phyloP scores from a whole-genome alignment of 345 rosid species.

The Viola odorata region DNA sequence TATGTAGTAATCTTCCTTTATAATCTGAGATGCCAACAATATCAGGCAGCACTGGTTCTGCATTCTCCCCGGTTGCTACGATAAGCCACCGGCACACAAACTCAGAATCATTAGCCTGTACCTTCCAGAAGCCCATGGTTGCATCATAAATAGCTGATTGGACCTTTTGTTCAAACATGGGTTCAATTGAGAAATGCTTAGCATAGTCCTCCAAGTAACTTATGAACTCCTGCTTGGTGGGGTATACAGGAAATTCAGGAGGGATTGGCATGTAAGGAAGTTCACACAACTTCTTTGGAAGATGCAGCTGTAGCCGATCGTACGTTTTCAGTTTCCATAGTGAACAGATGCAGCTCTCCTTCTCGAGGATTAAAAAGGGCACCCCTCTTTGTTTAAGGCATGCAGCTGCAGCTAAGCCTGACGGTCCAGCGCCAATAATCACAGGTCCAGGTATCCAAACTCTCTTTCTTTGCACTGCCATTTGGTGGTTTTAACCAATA shows the following conservation, averaged over 20 bases:
- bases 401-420: conserved; percentile 34
- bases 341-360: conserved; percentile 26
- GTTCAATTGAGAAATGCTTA: conserved; percentile 18
- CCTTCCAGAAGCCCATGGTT: conserved; percentile 26
- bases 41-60: conserved; percentile 67
- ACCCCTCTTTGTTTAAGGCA: conserved; percentile 24
- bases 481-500: too few species aligned
- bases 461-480: neutral
- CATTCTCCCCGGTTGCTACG: conserved; percentile 84
- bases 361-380: conserved; percentile 28
- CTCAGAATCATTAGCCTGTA: conserved; percentile 12
- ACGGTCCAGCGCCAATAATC: conserved; percentile 36
- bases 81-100: conserved; percentile 54
- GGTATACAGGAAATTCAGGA: conserved; percentile 26
- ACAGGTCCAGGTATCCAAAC: conserved; percentile 25
- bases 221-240: conserved; percentile 29
- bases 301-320: conserved; percentile 35
- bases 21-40: conserved; percentile 37
- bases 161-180: conserved; percentile 23
- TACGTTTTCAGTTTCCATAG: conserved; percentile 36
- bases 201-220: conserved; percentile 34
- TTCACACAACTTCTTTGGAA: conserved; percentile 32
- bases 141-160: conserved; percentile 18
- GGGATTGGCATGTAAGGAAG: conserved; percentile 30
- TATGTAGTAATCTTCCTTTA: conserved; percentile 42